Conservation (phyloP, 164 flowering plant genomes). For the Buxus sempervirens region DNA sequence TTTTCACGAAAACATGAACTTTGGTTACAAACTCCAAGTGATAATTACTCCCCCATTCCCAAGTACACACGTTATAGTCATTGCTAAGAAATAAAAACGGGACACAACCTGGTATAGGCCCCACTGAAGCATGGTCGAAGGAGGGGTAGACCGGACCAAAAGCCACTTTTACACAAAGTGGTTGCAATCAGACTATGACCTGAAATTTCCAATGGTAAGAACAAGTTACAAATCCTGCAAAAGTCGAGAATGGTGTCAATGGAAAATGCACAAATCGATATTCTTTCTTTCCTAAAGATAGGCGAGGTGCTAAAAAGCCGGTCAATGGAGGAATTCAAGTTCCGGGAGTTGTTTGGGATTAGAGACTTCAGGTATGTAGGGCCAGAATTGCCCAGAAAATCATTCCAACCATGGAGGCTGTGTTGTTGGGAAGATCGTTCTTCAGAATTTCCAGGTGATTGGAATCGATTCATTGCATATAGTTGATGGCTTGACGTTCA, state of each 20-base stretch:
- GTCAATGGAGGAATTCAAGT: constrained; percentile 61
- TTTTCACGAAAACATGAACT: no score
- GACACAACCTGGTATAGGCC: no score
- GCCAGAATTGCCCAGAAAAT: constrained; percentile 50
- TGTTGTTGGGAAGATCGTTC: constrained; percentile 75
- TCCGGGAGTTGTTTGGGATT: constrained; percentile 37
- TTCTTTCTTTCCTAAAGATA: constrained; percentile 50
- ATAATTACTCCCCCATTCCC: no score
- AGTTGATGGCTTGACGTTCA: constrained; percentile 75
- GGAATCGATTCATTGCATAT: constrained; percentile 63
- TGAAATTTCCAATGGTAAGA: no score
- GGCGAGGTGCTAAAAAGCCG: constrained; percentile 46
- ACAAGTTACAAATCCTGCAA: constrained; percentile 60
- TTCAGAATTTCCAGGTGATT: constrained; percentile 38
- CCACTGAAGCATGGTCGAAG: no score
- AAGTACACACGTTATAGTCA: no score
- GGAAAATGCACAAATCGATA: no score
- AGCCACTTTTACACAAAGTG: no score
- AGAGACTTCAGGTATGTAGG: constrained; percentile 64
- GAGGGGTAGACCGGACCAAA: no score
- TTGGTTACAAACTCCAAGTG: no score
- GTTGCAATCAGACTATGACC: no score
- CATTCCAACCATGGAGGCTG: constrained; percentile 76
- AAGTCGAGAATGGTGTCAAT: constrained; percentile 51
- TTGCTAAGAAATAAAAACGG: no score